Base-by-base conservation (phyloP, 1,284 basidiomycete species). In the Lentinus polychrous region DNA sequence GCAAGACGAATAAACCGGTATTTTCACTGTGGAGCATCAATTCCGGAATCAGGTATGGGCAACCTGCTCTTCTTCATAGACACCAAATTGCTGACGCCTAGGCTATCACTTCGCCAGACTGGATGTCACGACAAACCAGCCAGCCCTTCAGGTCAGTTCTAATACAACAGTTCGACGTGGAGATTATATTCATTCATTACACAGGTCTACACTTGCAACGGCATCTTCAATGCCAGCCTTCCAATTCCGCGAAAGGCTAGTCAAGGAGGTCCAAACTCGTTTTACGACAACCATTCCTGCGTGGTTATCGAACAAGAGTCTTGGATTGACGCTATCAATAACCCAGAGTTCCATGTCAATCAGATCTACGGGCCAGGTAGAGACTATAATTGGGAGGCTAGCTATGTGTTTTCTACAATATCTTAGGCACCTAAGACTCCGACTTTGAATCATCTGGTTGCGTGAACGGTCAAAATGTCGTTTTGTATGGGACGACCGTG, bases 281-380 rank as follows among this genome's bases (percentile, higher is more conserved):
- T 59, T 20, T 74, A 76, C 55, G 59, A 60, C 5, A 59, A 72
- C 45, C 68, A 73, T 50, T 70, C 70, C 2, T 75, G 73, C 47
- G 50, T 76, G 14, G 76, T 74, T 14, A 66, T 78, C 32, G 75
- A 78, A 57, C 71, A 70, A 43, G 70, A 78, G 55, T 69, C 69
- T 4, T 61, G 65, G 41, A 74, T 78, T 20, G 75, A 74, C 53
- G 74, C 66, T 5, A 72, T 77, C 47, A 75, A 75, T 59, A 70
- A 75, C 46, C 72, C 70, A 2, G 63, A 71, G 48, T 73, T 70
- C 56, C 63, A 65, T 3, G 59, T 72, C 3, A 57, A 74, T 54
- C 70, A 73, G 50, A 74, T 76, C 36, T 74, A 68, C 57, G 72
- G 71, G 2, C 72, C 71, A 1, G 51, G 52, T 3, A 58, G 66